A percentile compares a stretch with the other conserved stretches of the same genome.
These are phyloP conservation scores for Exophiala aquamarina DNA, from an alignment of 2,329 filamentous ascomycete genomes.

Conservation along the genomic window DNA sequence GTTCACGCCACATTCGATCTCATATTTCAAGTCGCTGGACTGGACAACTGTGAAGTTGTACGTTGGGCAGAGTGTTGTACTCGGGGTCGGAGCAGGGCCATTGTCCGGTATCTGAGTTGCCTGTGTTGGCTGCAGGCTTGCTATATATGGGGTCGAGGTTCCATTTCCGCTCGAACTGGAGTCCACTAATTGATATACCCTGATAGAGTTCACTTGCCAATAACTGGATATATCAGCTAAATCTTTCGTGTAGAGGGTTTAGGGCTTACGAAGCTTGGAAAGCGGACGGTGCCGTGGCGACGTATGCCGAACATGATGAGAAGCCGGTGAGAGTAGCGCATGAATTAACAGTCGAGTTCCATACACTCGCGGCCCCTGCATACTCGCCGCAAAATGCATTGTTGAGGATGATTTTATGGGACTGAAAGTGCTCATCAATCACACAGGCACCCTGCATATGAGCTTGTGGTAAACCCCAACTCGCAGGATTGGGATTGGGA, in stretches of 20 bases:
- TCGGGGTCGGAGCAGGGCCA: constrained; percentile 11
- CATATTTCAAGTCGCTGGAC: constrained; percentile 18
- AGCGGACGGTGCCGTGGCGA: constrained; percentile 21
- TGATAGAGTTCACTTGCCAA: constrained; percentile 27
- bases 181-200: constrained; percentile 26
- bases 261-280: constrained; percentile 21
- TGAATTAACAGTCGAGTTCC: constrained; percentile 21
- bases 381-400: constrained; percentile 79
- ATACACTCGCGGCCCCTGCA: constrained; percentile 58
- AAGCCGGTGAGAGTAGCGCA: constrained; percentile 20
- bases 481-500: constrained; percentile 43
- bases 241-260: neutral
- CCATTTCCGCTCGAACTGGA: constrained; percentile 4
- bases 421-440: constrained; percentile 63
- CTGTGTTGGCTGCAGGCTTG: constrained; percentile 20
- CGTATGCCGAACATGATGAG: constrained; percentile 23
- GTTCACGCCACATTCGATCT: constrained; percentile 24
- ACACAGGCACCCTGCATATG: constrained; percentile 67
- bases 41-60: constrained; percentile 25
- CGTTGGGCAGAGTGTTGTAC: constrained; percentile 19
- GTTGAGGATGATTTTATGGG: constrained; percentile 73
- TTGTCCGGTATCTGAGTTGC: constrained; percentile 14
- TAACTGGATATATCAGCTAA: constrained; percentile 10
- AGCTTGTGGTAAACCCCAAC: constrained; percentile 50
- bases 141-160: constrained; percentile 20